Evolutionary conservation across 257 asterid genomes (phyloP).

Genomic region (Lantana camara): DNA sequence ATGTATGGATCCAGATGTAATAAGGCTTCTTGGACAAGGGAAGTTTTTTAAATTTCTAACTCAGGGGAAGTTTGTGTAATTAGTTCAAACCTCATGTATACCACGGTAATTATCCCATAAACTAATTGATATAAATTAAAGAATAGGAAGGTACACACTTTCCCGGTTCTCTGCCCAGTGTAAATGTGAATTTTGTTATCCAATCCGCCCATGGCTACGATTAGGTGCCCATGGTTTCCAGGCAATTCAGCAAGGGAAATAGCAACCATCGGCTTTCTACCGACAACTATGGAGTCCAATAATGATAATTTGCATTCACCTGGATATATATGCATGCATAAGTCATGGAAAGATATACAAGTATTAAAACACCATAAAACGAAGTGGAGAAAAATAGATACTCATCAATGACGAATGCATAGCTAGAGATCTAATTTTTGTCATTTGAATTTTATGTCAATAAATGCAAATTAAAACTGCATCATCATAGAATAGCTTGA

Average conservation of each 20-base stretch:
- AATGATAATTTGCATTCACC: slow-evolving; percentile 79
- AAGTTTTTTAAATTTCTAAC: too few species aligned
- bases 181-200: slow-evolving; percentile 92
- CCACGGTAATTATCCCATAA: too few species aligned
- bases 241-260: slow-evolving; percentile 83
- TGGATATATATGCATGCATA: slow-evolving; percentile 13
- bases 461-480: slow-evolving; percentile 13
- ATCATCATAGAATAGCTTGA: slow-evolving; percentile 1
- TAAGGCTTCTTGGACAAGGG: too few species aligned
- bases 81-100: too few species aligned
- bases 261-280: slow-evolving; percentile 83
- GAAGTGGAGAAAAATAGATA: not conserved
- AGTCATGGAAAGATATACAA: slow-evolving; percentile 1
- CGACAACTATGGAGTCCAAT: slow-evolving; percentile 60
- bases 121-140: not conserved
- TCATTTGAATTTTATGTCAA: slow-evolving; percentile 6
- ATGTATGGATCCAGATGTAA: too few species aligned
- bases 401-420: not conserved
- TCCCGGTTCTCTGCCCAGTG: slow-evolving; percentile 79
- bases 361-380: not conserved
- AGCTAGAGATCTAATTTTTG: not conserved
- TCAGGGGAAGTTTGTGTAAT: too few species aligned
- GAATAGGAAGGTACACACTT: slow-evolving; percentile 62
- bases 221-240: slow-evolving; percentile 55
- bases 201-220: slow-evolving; percentile 86